Evolutionary conservation across 2,329 filamentous ascomycete species (phyloP), one percentile per base, ranked within the genome.

Genomic region (Rugonectria rugulosa): DNA sequence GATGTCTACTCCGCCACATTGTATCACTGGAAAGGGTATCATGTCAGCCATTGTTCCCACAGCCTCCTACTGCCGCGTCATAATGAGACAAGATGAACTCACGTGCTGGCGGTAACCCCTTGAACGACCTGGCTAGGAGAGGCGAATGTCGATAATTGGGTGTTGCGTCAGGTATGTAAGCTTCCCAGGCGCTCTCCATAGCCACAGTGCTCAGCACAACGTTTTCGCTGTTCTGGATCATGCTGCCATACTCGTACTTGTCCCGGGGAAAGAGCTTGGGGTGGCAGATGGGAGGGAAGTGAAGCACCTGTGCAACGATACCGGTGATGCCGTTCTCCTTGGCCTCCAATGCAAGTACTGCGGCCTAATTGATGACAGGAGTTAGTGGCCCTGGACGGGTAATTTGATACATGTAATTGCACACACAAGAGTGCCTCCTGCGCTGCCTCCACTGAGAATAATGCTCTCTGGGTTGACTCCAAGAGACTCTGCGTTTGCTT

Each of bases 241-340:
- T 64, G 11, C 65, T 68, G 0, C 60, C 64, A 36, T 60, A 61
- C n/a, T 68, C 65, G 8, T 65, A 61, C 17, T 59, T 65, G 2
- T 65, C 52, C 3, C 1, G 45, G 0, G 64, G 65, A 19, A 67
- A 68, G 40, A 61, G 53, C 6, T 63, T 67, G 7, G 64, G 65
- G 12, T 68, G 65, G n/a, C 65, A 68, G 5, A 43, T 23, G 5
- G 38, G 6, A 6, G 59, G 60, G 19, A 68, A 67, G 19, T 64
- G 55, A 0, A 68, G 19, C 1, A 64, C 60, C 21, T 68, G 65
- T 0, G 65, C 65, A 1, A 63, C 20, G 6, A 68, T 23, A 2
- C 65, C 64, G 2, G 62, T 59, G 2, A 67, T 49, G 3, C 53
- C 51, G 0, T 56, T 19, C 12, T 44, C 36, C 12, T 57, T 40